Evolutionary conservation across 2,329 filamentous ascomycete species (phyloP).

Genomic region (Fusarium acutatum): DNA sequence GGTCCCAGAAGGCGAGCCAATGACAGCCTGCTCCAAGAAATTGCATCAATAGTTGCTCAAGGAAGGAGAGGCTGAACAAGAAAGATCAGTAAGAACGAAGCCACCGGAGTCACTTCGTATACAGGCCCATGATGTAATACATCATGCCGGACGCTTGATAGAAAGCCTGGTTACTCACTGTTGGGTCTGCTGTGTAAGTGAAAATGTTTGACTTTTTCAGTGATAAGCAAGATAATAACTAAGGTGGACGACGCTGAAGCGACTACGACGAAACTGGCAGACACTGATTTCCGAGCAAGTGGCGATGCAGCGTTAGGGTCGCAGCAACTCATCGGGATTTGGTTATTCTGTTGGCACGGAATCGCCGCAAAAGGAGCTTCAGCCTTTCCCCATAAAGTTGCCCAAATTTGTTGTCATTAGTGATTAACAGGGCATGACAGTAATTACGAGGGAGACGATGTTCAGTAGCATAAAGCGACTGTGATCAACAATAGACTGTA

Average conservation of each 20-base stretch:
- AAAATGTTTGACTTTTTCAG: not conserved
- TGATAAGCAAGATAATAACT: not conserved
- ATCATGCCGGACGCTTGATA: not conserved
- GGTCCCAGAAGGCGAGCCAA: too few species aligned
- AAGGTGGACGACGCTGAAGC: not conserved
- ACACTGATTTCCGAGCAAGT: not conserved
- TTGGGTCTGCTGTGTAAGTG: not conserved
- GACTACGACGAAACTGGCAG: not conserved
- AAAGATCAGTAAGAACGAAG: too few species aligned
- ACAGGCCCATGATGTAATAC: too few species aligned
- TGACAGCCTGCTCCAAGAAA: not conserved
- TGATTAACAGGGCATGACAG: not conserved
- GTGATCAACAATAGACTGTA: not conserved
- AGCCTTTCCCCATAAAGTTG: not conserved
- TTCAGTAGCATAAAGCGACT: not conserved
- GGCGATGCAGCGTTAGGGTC: not conserved
- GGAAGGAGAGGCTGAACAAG: not conserved
- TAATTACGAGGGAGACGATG: not conserved
- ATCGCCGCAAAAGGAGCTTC: not conserved
- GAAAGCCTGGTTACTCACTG: not conserved
- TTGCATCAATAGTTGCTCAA: not conserved
- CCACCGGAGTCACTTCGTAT: not conserved
- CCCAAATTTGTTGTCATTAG: not conserved
- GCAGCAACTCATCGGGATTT: not conserved
- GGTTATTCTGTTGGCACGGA: not conserved